These are phyloP conservation scores for Schizophyllum amplum DNA, from an alignment of 1,284 basidiomycete genomes.

Conservation along the genomic window DNA sequence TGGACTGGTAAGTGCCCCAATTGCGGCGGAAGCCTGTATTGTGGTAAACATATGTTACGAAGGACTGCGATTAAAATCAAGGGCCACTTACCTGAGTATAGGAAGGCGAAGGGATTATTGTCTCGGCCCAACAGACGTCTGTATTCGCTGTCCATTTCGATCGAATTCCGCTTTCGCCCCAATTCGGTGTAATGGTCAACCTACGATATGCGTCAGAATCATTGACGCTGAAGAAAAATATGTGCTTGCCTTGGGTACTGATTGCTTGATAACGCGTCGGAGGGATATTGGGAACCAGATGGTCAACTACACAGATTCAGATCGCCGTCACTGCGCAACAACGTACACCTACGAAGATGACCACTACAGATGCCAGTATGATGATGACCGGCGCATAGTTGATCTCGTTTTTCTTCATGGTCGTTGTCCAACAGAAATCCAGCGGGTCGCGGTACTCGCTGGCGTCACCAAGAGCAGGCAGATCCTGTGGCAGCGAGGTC, in stretches of 20 bases:
- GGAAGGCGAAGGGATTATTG: slow-evolving; percentile 61
- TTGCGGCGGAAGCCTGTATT: slow-evolving; percentile 42
- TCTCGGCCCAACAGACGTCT: slow-evolving; percentile 59
- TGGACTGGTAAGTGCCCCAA: slow-evolving; percentile 60
- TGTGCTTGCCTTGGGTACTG: slow-evolving; percentile 61
- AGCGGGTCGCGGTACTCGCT: slow-evolving; percentile 52
- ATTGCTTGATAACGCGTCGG: slow-evolving; percentile 43
- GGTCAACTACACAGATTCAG: slow-evolving; percentile 46
- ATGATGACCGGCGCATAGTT: slow-evolving; percentile 66
- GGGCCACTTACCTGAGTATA: slow-evolving; percentile 48
- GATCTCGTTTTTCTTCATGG: slow-evolving; percentile 62
- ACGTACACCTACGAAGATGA: slow-evolving; percentile 39
- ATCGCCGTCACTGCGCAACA: background rate
- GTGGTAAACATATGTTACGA: slow-evolving; percentile 13
- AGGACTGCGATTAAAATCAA: background rate
- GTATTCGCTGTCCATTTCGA: slow-evolving; percentile 69
- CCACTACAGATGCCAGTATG: slow-evolving; percentile 45
- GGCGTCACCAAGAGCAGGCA: slow-evolving; percentile 45
- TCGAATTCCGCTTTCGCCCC: slow-evolving; percentile 46
- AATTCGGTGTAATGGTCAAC: slow-evolving; percentile 69
- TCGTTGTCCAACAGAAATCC: slow-evolving; percentile 76
- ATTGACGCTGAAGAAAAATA: too few species aligned
- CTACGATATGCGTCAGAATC: too few species aligned
- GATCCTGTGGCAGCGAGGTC: slow-evolving; percentile 38
- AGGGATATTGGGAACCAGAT: slow-evolving; percentile 69